A percentile compares a stretch with the other conserved stretches of the same genome.
Evolutionary conservation across 352 stramenopile species (phyloP).

Genomic region (Lagenidium giganteum): DNA sequence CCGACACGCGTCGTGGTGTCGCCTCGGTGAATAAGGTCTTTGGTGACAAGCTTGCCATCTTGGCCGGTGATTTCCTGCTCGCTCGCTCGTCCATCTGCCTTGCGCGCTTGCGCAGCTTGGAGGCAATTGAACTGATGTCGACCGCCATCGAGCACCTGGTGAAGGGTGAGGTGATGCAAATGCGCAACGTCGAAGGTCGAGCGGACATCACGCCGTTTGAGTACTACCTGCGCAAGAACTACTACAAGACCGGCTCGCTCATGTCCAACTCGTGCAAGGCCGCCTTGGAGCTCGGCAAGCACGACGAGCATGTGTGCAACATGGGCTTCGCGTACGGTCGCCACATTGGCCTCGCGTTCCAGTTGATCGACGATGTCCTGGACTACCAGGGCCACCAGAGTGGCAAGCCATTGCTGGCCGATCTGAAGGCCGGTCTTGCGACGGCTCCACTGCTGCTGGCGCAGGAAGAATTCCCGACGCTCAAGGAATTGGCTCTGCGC

Average conservation of each 20-base stretch:
- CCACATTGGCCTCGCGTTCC: constrained; percentile 97
- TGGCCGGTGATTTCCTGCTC: constrained; percentile 97
- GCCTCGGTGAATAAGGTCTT: constrained; percentile 96
- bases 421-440: constrained; percentile 94
- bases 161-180: constrained; percentile 99
- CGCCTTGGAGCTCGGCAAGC: constrained; percentile 90
- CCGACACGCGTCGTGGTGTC: constrained; percentile 92
- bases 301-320: constrained; percentile 77
- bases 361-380: constrained; percentile 98
- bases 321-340: constrained; percentile 96
- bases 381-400: constrained; percentile 95
- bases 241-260: constrained; percentile 99
- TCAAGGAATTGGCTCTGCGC: constrained; percentile 84
- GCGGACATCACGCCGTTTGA: constrained; percentile 86
- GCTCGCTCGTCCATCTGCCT: constrained; percentile 95
- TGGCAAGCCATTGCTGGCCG: constrained; percentile 94
- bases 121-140: constrained; percentile 97
- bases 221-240: constrained; percentile 98
- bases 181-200: constrained; percentile 84
- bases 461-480: constrained; percentile 90
- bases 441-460: constrained; percentile 97
- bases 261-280: constrained; percentile 98
- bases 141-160: constrained; percentile 99
- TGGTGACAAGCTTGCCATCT: constrained; percentile 98
- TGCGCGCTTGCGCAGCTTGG: constrained; percentile 91